Evolutionary conservation across 202 grass and related monocot genomes (phyloP).

Genomic region (Panicum virgatum): DNA sequence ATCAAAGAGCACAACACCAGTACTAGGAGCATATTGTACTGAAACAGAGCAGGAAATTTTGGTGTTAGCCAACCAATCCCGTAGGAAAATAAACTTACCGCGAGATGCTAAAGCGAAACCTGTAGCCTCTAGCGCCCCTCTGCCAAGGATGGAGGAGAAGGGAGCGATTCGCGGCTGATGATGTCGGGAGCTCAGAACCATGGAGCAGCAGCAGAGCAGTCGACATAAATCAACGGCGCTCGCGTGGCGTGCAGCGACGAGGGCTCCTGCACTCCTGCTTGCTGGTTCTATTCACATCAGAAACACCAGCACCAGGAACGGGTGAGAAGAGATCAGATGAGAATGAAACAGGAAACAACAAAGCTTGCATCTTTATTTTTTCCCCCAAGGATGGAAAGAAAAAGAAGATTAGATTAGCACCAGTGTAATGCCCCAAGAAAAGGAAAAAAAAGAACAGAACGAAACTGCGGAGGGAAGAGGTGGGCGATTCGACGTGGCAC

Average conservation of each 20-base stretch:
- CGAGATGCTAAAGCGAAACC: constrained; percentile 41
- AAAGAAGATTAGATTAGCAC: neutral
- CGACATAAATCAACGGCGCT: constrained; percentile 53
- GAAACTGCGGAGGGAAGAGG: too few relatives aligned
- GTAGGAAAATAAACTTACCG: neutral
- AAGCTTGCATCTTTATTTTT: neutral
- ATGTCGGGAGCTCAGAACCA: constrained; percentile 55
- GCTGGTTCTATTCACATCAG: constrained; percentile 13
- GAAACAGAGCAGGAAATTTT: neutral
- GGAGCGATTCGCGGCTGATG: constrained; percentile 24
- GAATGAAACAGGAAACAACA: neutral
- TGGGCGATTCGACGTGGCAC: too few relatives aligned
- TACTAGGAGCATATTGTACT: neutral
- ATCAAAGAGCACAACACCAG: neutral
- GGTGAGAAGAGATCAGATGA: neutral
- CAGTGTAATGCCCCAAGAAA: neutral
- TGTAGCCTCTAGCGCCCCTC: constrained; percentile 26
- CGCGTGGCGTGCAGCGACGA: neutral
- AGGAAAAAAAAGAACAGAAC: neutral
- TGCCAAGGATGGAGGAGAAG: constrained; percentile 41
- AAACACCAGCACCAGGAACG: neutral
- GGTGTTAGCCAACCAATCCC: neutral
- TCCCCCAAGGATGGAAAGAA: neutral
- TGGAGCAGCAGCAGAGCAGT: constrained; percentile 41
- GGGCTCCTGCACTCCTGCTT: constrained; percentile 8